A percentile compares a stretch with the other conserved stretches of the same genome.
Conservation (phyloP, 139 green algal species). For the Coccomyxa sp. region DNA sequence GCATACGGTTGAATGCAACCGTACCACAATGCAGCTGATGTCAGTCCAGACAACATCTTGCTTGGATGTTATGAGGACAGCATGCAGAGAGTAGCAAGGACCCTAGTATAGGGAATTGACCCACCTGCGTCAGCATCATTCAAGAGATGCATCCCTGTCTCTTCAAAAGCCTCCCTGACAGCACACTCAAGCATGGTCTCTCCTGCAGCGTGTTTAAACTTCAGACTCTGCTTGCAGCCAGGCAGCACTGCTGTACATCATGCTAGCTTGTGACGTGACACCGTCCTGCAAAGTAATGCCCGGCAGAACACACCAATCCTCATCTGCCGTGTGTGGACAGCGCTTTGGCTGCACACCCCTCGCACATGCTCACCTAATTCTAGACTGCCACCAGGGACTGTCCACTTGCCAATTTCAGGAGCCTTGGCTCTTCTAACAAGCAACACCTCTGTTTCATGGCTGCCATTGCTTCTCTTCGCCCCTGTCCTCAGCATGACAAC, state of each 20-base stretch:
- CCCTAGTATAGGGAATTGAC: too few species aligned
- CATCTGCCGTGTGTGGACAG: too few species aligned
- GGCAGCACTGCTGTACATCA: neutral
- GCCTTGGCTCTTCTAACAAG: neutral
- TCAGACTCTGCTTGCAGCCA: neutral
- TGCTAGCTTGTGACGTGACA: too few species aligned
- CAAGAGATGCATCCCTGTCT: neutral
- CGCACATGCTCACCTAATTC: neutral
- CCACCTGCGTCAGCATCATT: neutral
- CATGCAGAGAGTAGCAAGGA: neutral
- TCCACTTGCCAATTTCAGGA: neutral
- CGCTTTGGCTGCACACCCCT: too few species aligned
- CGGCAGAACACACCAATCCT: too few species aligned
- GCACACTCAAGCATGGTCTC: conserved; percentile 4
- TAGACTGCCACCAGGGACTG: neutral
- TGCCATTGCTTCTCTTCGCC: neutral
- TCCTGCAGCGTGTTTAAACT: neutral
- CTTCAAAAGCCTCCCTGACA: conserved; percentile 1
- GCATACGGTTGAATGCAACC: too few species aligned
- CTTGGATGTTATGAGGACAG: neutral
- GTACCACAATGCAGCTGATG: too few species aligned
- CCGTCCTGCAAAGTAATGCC: too few species aligned
- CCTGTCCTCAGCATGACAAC: neutral
- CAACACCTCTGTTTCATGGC: neutral
- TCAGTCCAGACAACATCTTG: neutral